phyloP scores from a whole-genome alignment of 108 stramenopile species.

The Skeletonema marinoi region DNA sequence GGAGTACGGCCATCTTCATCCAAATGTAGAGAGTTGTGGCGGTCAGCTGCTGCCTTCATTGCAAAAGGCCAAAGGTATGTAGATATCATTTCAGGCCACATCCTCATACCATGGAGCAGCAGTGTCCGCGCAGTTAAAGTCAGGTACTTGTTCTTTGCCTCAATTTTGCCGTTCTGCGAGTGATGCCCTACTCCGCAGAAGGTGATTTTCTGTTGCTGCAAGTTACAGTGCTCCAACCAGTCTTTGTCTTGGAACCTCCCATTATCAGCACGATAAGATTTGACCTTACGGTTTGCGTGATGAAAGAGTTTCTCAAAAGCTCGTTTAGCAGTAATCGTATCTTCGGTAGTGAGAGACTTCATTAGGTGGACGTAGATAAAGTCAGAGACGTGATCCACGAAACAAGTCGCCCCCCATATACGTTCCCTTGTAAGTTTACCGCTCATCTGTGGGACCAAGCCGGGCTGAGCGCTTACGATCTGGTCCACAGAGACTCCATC shows the following conservation, averaged over 20 bases:
- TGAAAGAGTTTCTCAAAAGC: constrained; percentile 46
- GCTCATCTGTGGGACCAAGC: constrained; percentile 15
- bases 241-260: constrained; percentile 47
- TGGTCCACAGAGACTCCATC: constrained; percentile 48
- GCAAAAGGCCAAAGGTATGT: constrained; percentile 65
- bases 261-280: constrained; percentile 67
- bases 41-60: constrained; percentile 12
- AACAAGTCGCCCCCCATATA: constrained; percentile 1
- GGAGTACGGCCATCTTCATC: not conserved
- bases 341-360: constrained; percentile 16
- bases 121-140: constrained; percentile 56
- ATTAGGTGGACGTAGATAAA: constrained; percentile 41
- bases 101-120: constrained; percentile 47
- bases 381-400: constrained; percentile 11
- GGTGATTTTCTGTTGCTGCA: constrained; percentile 28
- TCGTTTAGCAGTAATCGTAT: constrained; percentile 42
- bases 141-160: constrained; percentile 39
- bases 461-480: constrained; percentile 21
- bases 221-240: constrained; percentile 18
- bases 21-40: constrained; percentile 1
- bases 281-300: constrained; percentile 10
- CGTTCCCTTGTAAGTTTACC: not conserved
- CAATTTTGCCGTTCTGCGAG: constrained; percentile 56
- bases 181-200: constrained; percentile 63
- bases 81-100: constrained; percentile 42